Evolutionary conservation across 306 rosid species (phyloP).

Genomic region (barrel medic (Medicago truncatula)): MtrunA17r5.0-ANR NC_053045.1:50211501-50212000

Average conservation of each 20-base stretch:
- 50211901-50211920: conserved; percentile 33
- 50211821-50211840: conserved; percentile 27
- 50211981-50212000: conserved; percentile 12
- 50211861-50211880: conserved; percentile 43
- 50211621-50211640: neutral
- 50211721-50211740: conserved; percentile 20
- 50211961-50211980: conserved; percentile 54
- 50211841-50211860: conserved; percentile 20
- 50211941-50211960: conserved; percentile 62
- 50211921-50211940: conserved; percentile 41
- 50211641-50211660: neutral
- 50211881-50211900: conserved; percentile 33
- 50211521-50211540: neutral
- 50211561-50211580: neutral
- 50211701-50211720: conserved; percentile 12
- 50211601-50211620: neutral
- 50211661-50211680: conserved; percentile 8
- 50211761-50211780: conserved; percentile 10
- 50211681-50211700: neutral
- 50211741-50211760: conserved; percentile 20
- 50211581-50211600: neutral
- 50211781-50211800: conserved; percentile 31
- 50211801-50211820: conserved; percentile 45
- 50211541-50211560: too few relatives aligned
- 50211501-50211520: too few relatives aligned